Base-by-base conservation (phyloP, 1,284 basidiomycete genomes). In the Tranzscheliella williamsii region DNA sequence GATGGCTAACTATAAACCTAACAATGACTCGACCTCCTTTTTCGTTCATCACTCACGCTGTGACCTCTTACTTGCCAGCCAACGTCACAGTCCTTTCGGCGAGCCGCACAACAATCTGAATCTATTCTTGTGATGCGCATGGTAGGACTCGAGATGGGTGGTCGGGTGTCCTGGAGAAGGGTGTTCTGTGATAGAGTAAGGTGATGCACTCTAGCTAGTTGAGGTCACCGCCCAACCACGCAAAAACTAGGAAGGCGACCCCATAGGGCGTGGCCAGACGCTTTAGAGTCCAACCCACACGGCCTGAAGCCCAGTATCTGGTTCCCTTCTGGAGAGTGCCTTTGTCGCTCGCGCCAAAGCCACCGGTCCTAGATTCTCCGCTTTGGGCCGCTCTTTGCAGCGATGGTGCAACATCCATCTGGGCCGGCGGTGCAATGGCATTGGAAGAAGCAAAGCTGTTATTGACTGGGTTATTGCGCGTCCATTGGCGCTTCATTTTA, bases 161-260 rank as follows among this genome's bases (percentile, higher is more conserved):
- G n/a, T n/a, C n/a, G n/a, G n/a, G n/a, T n/a, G n/a, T n/a, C n/a
- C n/a, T n/a, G n/a, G n/a, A n/a, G n/a, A n/a, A n/a, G n/a, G n/a
- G n/a, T n/a, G n/a, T n/a, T n/a, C n/a, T n/a, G n/a, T n/a, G n/a
- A n/a, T n/a, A n/a, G n/a, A n/a, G n/a, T n/a, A n/a, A n/a, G n/a
- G n/a, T n/a, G n/a, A n/a, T n/a, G n/a, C n/a, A n/a, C n/a, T n/a
- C n/a, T 34, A 18, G 8, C 40, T 51, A 67, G 27, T 53, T 57
- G 20, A 68, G 47, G 39, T 75, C 74, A 18, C 74, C 74, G n/a
- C 70, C 65, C 23, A 76, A 58, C 70, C 70, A 75, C 17, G 74
- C 73, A 42, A 72, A 76, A 12, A 66, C 63, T 22, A 76, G 49
- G 38, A 76, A 76, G 2, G 70, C 73, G 12, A 73, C 55, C 1